A percentile compares a stretch with the other conserved stretches of the same genome.
These are phyloP conservation scores for Cystobasidium pallidum DNA, from an alignment of 1,284 basidiomycete genomes.

Conservation along the genomic window DNA sequence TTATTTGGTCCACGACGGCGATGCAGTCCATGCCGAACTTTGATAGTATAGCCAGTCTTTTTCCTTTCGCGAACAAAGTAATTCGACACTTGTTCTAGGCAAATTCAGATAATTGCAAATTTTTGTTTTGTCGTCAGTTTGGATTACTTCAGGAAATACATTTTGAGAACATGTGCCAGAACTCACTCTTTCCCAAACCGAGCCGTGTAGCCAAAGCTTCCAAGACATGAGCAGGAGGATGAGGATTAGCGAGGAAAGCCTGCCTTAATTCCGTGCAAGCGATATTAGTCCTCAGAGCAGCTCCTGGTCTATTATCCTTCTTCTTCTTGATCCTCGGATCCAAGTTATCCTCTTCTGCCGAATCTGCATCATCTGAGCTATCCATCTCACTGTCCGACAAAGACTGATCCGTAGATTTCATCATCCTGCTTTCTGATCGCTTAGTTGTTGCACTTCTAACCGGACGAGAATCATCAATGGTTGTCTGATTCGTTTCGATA, in stretches of 20 bases:
- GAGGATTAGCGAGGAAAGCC: conserved; percentile 39
- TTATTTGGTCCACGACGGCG: conserved; percentile 12
- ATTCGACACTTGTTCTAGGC: conserved; percentile 44
- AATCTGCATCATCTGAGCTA: conserved; percentile 6
- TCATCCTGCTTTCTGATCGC: not conserved
- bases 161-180: not conserved
- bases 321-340: conserved; percentile 3
- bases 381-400: not conserved
- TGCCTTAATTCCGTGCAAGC: conserved; percentile 34
- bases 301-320: conserved; percentile 39
- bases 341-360: conserved; percentile 11
- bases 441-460: not conserved
- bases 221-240: conserved; percentile 34
- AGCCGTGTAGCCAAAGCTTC: conserved; percentile 36
- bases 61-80: conserved; percentile 44
- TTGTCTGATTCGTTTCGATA: not conserved
- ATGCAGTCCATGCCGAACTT: conserved; percentile 38
- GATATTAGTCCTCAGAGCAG: conserved; percentile 29
- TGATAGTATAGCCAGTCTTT: conserved; percentile 42
- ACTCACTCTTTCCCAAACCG: conserved; percentile 42
- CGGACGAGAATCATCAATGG: not conserved
- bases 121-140: too few species aligned
- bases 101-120: too few species aligned
- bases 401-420: not conserved
- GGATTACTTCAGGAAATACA: too few species aligned